Evolutionary conservation across 768 basidiomycete genomes (phyloP).

Genomic region (Boletus edulis): DNA sequence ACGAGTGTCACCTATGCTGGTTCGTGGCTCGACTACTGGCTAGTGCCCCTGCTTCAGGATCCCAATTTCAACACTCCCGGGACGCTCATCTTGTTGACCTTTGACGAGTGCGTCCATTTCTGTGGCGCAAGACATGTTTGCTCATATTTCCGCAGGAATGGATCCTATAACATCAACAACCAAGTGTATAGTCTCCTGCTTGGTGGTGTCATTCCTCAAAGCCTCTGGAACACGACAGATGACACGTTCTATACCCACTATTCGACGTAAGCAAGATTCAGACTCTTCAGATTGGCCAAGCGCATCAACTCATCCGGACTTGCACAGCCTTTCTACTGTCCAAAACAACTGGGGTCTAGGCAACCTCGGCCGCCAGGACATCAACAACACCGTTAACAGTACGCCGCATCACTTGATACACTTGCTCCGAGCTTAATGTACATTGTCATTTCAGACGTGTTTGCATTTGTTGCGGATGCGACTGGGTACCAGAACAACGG

Average conservation of each 20-base stretch:
- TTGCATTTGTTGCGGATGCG: slow-evolving; percentile 44
- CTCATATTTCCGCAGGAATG: slow-evolving; percentile 15
- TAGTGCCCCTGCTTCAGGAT: no score
- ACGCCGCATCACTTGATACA: not conserved
- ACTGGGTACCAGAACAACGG: slow-evolving; percentile 43
- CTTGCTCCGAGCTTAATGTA: not conserved
- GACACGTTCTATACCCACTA: slow-evolving; percentile 60
- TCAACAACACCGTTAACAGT: slow-evolving; percentile 40
- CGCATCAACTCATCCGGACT: not conserved
- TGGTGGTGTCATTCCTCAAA: slow-evolving; percentile 43
- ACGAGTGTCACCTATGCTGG: no score
- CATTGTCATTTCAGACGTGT: slow-evolving; percentile 42
- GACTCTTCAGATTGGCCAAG: not conserved
- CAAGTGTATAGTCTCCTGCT: slow-evolving; percentile 43
- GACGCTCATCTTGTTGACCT: no score
- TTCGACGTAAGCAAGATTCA: slow-evolving; percentile 33
- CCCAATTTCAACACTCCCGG: no score
- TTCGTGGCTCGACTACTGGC: no score
- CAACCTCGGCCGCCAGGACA: slow-evolving; percentile 57
- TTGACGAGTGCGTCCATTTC: no score
- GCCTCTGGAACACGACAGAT: slow-evolving; percentile 45
- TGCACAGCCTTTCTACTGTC: slow-evolving; percentile 44
- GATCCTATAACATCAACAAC: slow-evolving; percentile 42
- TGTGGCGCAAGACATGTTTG: no score
- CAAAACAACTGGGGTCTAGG: slow-evolving; percentile 61